phyloP scores from a whole-genome alignment of 345 rosid genomes.

The Eucalyptus guilfoylei region DNA sequence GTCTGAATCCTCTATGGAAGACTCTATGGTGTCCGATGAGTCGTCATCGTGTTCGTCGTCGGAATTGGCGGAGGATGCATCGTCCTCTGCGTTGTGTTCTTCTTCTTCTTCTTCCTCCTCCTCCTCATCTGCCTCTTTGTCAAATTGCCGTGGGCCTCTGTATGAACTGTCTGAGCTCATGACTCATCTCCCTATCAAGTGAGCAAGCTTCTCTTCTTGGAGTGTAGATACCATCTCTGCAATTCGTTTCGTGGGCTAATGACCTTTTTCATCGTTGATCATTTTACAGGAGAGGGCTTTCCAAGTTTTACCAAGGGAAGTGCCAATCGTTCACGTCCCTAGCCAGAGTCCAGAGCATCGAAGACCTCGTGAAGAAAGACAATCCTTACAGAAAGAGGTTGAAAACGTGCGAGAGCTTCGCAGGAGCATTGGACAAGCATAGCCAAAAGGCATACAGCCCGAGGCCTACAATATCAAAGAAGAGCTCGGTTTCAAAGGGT shows the following conservation, averaged over 20 bases:
- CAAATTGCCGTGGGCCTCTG: constrained; percentile 31
- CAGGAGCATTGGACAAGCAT: not conserved
- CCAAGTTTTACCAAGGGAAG: constrained; percentile 67
- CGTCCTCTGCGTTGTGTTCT: constrained; percentile 1
- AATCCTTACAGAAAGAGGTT: constrained; percentile 4
- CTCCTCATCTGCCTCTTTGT: constrained; percentile 9
- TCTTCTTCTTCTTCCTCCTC: constrained; percentile 9
- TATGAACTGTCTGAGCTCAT: constrained; percentile 57
- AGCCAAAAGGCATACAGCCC: constrained; percentile 15
- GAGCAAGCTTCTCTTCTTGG: not conserved
- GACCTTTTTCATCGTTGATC: not conserved
- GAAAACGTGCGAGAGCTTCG: constrained; percentile 41
- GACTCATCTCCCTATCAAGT: constrained; percentile 70
- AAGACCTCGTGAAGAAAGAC: constrained; percentile 49
- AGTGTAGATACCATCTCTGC: too few relatives aligned
- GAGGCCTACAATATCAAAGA: constrained; percentile 1
- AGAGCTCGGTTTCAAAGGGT: not conserved
- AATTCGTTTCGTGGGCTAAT: not conserved
- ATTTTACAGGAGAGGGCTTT: constrained; percentile 55
- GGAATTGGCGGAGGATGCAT: constrained; percentile 40
- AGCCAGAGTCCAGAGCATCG: constrained; percentile 45
- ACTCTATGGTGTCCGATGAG: constrained; percentile 10
- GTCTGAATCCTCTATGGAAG: constrained; percentile 23
- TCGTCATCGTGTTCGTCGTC: constrained; percentile 27
- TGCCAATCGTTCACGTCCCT: constrained; percentile 77